Evolutionary conservation across 2,329 filamentous ascomycete species (phyloP).

Genomic region (Penicillium hesseltinei): DNA sequence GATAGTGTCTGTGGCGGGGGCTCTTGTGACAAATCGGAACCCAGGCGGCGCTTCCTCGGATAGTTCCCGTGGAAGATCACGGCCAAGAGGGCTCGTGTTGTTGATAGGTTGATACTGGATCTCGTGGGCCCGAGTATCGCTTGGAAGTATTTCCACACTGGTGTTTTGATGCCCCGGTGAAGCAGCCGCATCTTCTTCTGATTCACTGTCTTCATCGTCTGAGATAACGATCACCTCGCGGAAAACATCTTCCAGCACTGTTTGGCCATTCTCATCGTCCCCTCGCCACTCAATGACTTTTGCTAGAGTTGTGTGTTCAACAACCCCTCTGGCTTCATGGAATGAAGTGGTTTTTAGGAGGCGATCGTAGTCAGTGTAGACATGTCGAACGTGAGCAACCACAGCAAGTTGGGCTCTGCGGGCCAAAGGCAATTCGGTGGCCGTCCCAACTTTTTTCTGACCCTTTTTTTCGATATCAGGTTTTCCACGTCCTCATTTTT

Average conservation of each 20-base stretch:
- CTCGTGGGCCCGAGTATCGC: constrained; percentile 35
- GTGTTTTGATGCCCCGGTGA: constrained; percentile 32
- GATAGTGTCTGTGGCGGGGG: constrained; percentile 34
- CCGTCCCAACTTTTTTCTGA: constrained; percentile 58
- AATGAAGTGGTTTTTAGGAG: constrained; percentile 54
- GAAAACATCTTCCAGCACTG: constrained; percentile 60
- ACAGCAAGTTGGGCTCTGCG: constrained; percentile 61
- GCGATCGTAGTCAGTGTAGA: constrained; percentile 62
- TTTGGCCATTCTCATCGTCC: constrained; percentile 53
- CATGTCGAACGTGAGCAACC: constrained; percentile 61
- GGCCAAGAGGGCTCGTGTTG: constrained; percentile 20
- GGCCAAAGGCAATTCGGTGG: constrained; percentile 52
- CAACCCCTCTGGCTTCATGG: constrained; percentile 53
- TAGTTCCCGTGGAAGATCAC: constrained; percentile 26
- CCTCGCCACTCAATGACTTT: constrained; percentile 63
- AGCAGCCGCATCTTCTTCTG: constrained; percentile 36
- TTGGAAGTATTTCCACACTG: constrained; percentile 46
- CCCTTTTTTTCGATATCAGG: constrained; percentile 41
- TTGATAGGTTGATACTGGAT: constrained; percentile 33
- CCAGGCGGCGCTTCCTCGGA: constrained; percentile 39
- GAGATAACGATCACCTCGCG: constrained; percentile 64
- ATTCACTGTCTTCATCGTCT: constrained; percentile 56
- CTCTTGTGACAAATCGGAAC: constrained; percentile 37
- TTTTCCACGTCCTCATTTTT: constrained; percentile 7
- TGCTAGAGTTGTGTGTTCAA: constrained; percentile 56